Percentiles rank a stretch among this genome's conserved stretches.
These are phyloP conservation scores for Manihot esculenta DNA, from an alignment of 441 rosid species.

Conservation along the genomic window DNA sequence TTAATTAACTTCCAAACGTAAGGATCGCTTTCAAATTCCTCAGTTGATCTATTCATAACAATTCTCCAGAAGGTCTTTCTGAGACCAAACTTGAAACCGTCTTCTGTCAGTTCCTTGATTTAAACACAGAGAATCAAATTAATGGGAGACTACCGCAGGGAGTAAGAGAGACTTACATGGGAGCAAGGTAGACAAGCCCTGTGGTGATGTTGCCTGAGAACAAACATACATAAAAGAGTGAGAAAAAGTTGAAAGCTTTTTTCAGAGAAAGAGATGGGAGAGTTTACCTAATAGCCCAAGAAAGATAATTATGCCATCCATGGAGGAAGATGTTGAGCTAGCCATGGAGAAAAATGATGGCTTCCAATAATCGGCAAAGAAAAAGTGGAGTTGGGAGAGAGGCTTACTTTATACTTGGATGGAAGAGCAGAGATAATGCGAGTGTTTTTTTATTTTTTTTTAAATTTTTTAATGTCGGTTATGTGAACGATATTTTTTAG, in stretches of 20 bases:
- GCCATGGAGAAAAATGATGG: not conserved
- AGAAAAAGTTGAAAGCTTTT: not conserved
- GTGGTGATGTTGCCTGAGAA: conserved; percentile 57
- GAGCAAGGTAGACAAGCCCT: conserved; percentile 55
- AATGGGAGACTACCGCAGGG: not conserved
- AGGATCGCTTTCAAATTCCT: conserved; percentile 59
- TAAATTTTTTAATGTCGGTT: too few species aligned
- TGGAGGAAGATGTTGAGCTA: conserved; percentile 6
- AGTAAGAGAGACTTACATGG: conserved; percentile 36
- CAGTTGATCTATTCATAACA: conserved; percentile 47
- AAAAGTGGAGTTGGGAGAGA: too few species aligned
- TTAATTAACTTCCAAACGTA: conserved; percentile 48
- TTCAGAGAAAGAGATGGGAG: not conserved
- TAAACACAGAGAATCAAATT: not conserved
- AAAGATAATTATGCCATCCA: conserved; percentile 26
- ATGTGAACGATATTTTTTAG: too few species aligned
- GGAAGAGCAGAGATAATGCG: too few species aligned
- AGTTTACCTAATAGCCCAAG: conserved; percentile 45
- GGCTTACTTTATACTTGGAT: too few species aligned
- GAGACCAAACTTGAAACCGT: not conserved
- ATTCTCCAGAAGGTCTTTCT: conserved; percentile 60
- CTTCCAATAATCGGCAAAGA: not conserved
- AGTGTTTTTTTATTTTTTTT: too few species aligned
- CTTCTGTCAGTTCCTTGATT: too few species aligned
- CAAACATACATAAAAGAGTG: not conserved